A percentile compares a stretch with the other conserved stretches of the same genome.
Conservation (phyloP, 352 stramenopile species). For the Blastocystis sp. region DNA sequence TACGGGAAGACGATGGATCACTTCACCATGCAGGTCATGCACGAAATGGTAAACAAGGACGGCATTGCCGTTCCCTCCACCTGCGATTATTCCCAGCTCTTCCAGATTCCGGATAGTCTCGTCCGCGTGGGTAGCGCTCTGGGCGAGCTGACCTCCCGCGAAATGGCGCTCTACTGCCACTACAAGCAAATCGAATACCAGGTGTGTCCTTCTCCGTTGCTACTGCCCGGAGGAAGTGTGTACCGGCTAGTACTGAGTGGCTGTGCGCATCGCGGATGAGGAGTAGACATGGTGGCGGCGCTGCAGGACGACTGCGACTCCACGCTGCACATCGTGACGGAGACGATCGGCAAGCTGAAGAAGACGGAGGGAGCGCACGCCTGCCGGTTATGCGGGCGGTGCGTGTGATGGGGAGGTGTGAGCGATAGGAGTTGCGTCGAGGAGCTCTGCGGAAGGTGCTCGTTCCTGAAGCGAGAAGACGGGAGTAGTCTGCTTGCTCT, state of each 20-base stretch:
- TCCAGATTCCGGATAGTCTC: background rate
- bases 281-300: conserved; percentile 18
- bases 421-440: background rate
- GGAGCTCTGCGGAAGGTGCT: conserved; percentile 8
- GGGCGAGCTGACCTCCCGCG: conserved; percentile 21
- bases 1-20: conserved; percentile 57
- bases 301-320: conserved; percentile 61
- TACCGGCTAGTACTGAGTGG: conserved; percentile 1
- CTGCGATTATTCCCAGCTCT: background rate
- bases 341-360: conserved; percentile 38
- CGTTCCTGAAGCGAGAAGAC: conserved; percentile 37
- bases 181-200: conserved; percentile 8
- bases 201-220: background rate
- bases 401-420: background rate
- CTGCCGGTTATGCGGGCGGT: conserved; percentile 35
- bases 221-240: background rate
- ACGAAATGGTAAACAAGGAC: conserved; percentile 1
- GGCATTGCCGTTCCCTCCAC: background rate
- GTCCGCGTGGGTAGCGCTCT: conserved; percentile 6
- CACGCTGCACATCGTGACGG: conserved; percentile 64
- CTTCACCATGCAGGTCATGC: conserved; percentile 17
- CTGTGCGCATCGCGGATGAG: too few species aligned
- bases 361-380: background rate
- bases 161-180: conserved; percentile 42
- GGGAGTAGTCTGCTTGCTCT: background rate